Conservation (phyloP, 2,329 filamentous ascomycete species). For the Pseudogymnoascus sp. region DNA sequence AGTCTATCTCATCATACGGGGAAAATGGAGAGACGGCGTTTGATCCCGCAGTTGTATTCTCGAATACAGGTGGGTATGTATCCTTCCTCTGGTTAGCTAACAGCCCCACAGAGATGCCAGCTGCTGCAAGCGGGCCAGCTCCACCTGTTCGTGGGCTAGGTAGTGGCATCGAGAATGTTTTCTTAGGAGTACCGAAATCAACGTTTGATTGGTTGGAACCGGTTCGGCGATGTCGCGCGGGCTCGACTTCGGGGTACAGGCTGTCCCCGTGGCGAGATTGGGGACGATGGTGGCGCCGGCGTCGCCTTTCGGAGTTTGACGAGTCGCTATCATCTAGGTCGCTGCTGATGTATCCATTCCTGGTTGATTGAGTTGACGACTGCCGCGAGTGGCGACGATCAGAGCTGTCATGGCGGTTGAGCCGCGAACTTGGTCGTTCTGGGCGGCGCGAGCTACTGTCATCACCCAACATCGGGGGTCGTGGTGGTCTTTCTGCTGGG, state of each 20-base stretch:
- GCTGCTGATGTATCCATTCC: constrained; percentile 6
- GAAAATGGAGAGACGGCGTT: constrained; percentile 23
- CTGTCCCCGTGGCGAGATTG: constrained; percentile 11
- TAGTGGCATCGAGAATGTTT: background rate
- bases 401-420: constrained; percentile 15
- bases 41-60: constrained; percentile 15
- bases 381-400: constrained; percentile 19
- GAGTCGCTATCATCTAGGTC: constrained; percentile 25
- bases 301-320: constrained; percentile 22
- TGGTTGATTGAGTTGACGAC: constrained; percentile 17
- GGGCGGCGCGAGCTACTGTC: constrained; percentile 17
- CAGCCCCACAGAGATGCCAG: background rate
- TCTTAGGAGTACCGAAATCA: background rate
- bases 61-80: constrained; percentile 19
- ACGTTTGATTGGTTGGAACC: background rate
- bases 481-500: constrained; percentile 21
- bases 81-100: constrained; percentile 17
- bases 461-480: constrained; percentile 21
- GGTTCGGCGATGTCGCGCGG: constrained; percentile 15
- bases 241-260: constrained; percentile 16
- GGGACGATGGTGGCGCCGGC: constrained; percentile 13
- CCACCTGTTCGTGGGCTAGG: background rate
- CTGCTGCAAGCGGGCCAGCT: background rate
- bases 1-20: constrained; percentile 13
- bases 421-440: constrained; percentile 18